Percentiles rank a stretch among this genome's conserved stretches.
These are phyloP conservation scores for Phalaenopsis equestris DNA, from an alignment of 106 monocot species.

Conservation along the genomic window DNA sequence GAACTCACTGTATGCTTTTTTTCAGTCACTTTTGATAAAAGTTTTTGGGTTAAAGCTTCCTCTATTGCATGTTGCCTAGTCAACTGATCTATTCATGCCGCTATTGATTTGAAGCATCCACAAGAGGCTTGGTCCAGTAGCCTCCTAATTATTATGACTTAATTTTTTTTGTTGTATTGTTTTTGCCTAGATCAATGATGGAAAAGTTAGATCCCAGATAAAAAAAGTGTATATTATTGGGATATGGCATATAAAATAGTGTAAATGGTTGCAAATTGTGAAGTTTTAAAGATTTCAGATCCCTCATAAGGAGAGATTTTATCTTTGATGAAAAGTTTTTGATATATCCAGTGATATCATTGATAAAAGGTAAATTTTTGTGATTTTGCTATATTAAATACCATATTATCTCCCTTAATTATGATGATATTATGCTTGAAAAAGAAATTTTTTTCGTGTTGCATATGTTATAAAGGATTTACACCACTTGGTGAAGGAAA, in stretches of 20 bases:
- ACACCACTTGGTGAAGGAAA: too few species aligned
- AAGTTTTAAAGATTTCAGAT: not conserved
- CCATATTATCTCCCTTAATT: too few species aligned
- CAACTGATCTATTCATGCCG: not conserved
- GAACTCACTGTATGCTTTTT: not conserved
- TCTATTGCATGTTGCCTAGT: not conserved
- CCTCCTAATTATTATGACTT: not conserved
- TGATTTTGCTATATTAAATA: too few species aligned
- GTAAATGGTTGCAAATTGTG: not conserved
- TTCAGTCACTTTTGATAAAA: not conserved
- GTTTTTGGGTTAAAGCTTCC: not conserved
- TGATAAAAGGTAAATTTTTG: too few species aligned
- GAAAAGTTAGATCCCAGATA: not conserved
- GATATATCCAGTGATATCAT: not conserved
- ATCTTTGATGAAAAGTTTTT: not conserved
- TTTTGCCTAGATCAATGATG: not conserved
- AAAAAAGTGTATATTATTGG: not conserved
- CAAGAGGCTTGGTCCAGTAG: not conserved
- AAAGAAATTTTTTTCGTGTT: too few species aligned
- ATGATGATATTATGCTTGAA: too few species aligned
- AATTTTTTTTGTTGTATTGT: not conserved
- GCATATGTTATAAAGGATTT: too few species aligned
- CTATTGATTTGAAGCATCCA: not conserved
- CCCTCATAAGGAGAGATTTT: not conserved
- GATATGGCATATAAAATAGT: not conserved